Evolutionary conservation across 768 basidiomycete genomes (phyloP), one percentile per base, ranked within the genome.

Genomic region (Russula griseocarnosa): DNA sequence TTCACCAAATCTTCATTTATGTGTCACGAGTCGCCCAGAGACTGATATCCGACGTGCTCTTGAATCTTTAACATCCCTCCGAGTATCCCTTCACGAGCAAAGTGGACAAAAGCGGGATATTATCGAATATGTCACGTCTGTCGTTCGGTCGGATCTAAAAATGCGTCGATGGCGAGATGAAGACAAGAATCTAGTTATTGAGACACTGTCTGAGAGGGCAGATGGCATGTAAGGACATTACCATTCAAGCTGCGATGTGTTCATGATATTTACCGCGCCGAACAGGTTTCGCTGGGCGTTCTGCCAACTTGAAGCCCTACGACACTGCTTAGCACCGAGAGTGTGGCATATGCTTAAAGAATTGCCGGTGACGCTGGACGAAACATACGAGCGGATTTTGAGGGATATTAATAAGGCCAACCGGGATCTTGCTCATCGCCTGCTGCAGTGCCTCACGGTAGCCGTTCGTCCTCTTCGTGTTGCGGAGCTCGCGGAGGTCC

Each of bases 21-120:
- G 55, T 18, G 55, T 55, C 3, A 55, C 55, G 7, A 55, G 55
- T 42, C 55, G 55, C 16, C 55, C 55, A 2, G 55, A 55, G 9
- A 28, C 42, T 9, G 55, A 55, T 10, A 55, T 55, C 22, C 16
- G 26, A 42, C 26, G 4, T 20, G 24, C 9, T 11, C 55, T 55
- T 11, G 55, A 55, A 16, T 40, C 38, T 11, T 28, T 42, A 9
- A 55, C 55, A 20, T 28, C 55, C 3, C 18, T 4, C 26, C 38
- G 16, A 3, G 38, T 55, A 5, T 55, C 55, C 4, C 55, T 55
- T 11, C 55, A 56, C 11, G 26, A 56, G 10, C 28, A 56, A 56
- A 44, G 18, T 30, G 55, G 55, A 44, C 55, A 56, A 44, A 56
- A 30, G 26, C 5, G 44, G 20, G 40, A 56, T 14, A 56, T 56